Conservation (phyloP, 2,329 filamentous ascomycete species). For the Aspergillus sp. region DNA sequence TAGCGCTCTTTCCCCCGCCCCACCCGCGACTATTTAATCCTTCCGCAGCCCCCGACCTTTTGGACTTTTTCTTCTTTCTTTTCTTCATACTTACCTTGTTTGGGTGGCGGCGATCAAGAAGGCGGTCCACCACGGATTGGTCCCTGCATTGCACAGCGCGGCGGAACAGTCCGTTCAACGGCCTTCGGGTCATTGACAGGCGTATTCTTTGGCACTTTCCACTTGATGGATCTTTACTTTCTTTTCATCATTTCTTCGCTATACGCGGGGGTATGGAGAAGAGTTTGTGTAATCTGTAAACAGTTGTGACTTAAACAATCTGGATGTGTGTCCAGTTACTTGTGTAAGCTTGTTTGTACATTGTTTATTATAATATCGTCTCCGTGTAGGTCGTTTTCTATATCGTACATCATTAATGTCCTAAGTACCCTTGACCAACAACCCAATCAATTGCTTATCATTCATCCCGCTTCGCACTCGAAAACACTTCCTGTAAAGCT, state of each 20-base stretch:
- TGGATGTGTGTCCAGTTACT: neutral
- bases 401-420: no score
- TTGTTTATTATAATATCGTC: neutral
- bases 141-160: conserved; percentile 61
- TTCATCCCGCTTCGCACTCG: conserved; percentile 34
- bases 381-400: no score
- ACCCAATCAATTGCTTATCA: conserved; percentile 4
- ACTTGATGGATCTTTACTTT: conserved; percentile 22
- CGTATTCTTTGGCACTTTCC: conserved; percentile 51
- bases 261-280: conserved; percentile 39
- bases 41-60: conserved; percentile 16
- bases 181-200: conserved; percentile 50
- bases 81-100: conserved; percentile 56
- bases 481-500: conserved; percentile 52
- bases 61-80: conserved; percentile 36
- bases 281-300: conserved; percentile 10
- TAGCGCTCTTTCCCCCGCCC: conserved; percentile 20
- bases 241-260: conserved; percentile 45
- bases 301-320: no score
- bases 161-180: conserved; percentile 51
- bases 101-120: conserved; percentile 49
- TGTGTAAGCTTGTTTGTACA: no score
- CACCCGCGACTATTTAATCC: conserved; percentile 31
- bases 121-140: conserved; percentile 46
- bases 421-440: no score